Evolutionary conservation across 2,329 filamentous ascomycete species (phyloP).

Genomic region (Sporothrix brasiliensis): DNA sequence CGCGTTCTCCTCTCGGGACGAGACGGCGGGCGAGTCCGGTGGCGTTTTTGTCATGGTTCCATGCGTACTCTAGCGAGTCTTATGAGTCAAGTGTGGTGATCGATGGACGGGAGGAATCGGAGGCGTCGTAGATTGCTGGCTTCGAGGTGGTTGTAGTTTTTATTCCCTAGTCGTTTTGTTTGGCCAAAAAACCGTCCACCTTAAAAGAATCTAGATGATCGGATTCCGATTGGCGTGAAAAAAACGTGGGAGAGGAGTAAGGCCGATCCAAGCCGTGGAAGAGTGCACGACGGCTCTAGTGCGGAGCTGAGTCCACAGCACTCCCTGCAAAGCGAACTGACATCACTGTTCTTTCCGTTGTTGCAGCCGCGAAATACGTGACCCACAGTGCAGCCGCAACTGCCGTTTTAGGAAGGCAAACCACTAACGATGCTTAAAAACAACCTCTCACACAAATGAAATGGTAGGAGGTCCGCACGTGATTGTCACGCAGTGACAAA

Average conservation of each 20-base stretch:
- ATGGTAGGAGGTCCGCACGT: slow-evolving; percentile 2
- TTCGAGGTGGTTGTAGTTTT: background rate
- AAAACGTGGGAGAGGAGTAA: slow-evolving; percentile 10
- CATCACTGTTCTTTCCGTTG: slow-evolving; percentile 14
- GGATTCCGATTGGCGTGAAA: background rate
- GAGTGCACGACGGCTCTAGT: background rate
- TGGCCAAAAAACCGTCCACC: background rate
- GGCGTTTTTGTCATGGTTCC: slow-evolving; percentile 32
- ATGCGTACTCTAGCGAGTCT: slow-evolving; percentile 13
- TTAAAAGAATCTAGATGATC: background rate
- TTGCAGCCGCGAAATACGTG: background rate
- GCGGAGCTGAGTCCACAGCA: background rate
- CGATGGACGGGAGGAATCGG: background rate
- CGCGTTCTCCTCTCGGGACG: slow-evolving; percentile 29
- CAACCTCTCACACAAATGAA: background rate
- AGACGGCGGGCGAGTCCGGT: slow-evolving; percentile 21
- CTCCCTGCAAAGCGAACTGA: slow-evolving; percentile 17
- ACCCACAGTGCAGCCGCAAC: slow-evolving; percentile 17
- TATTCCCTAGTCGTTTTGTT: background rate
- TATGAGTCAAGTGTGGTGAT: background rate
- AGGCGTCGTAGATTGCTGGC: background rate
- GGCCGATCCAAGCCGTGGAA: slow-evolving; percentile 24
- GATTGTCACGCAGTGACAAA: background rate
- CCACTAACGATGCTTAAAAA: slow-evolving; percentile 6
- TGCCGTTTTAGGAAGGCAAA: slow-evolving; percentile 27